Evolutionary conservation across 352 stramenopile genomes (phyloP).

Genomic region (Phytophthora parvispora): DNA sequence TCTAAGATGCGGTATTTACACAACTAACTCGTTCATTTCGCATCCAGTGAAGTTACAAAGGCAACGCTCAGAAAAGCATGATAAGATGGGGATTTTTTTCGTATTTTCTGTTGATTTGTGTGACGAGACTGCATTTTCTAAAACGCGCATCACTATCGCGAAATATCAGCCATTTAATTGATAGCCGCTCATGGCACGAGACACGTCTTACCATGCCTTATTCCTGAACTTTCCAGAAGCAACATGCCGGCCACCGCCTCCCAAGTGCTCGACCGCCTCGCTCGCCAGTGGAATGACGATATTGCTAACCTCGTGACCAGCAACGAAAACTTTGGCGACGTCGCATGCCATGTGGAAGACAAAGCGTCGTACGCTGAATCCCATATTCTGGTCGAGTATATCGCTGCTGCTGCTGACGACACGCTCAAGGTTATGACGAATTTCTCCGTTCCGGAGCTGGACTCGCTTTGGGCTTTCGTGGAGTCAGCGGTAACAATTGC

Average conservation of each 20-base stretch:
- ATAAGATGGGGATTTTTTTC: not conserved
- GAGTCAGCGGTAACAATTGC: not conserved
- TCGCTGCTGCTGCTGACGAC: slow-evolving; percentile 6
- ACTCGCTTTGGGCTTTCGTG: not conserved
- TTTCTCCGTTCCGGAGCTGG: not conserved
- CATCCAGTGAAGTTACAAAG: not conserved
- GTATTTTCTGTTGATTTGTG: not conserved
- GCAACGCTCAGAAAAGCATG: not conserved
- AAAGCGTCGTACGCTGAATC: not conserved
- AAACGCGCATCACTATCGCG: not conserved
- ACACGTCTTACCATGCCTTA: not conserved
- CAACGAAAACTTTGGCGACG: slow-evolving; percentile 12
- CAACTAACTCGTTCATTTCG: not conserved
- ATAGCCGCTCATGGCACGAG: not conserved
- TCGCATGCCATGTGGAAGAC: slow-evolving; percentile 16
- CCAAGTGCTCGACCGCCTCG: slow-evolving; percentile 8
- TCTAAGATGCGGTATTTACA: not conserved
- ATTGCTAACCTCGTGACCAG: slow-evolving; percentile 9
- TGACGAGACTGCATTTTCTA: not conserved
- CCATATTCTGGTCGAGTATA: slow-evolving; percentile 10
- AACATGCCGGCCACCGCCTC: slow-evolving; percentile 7
- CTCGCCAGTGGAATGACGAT: slow-evolving; percentile 7
- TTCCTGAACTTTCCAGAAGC: not conserved
- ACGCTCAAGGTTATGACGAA: not conserved
- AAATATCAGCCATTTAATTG: not conserved